Percentiles rank a stretch among this genome's conserved stretches.
These are phyloP conservation scores for Leccinum imitatum DNA, from an alignment of 768 basidiomycete species.

Conservation along the genomic window DNA sequence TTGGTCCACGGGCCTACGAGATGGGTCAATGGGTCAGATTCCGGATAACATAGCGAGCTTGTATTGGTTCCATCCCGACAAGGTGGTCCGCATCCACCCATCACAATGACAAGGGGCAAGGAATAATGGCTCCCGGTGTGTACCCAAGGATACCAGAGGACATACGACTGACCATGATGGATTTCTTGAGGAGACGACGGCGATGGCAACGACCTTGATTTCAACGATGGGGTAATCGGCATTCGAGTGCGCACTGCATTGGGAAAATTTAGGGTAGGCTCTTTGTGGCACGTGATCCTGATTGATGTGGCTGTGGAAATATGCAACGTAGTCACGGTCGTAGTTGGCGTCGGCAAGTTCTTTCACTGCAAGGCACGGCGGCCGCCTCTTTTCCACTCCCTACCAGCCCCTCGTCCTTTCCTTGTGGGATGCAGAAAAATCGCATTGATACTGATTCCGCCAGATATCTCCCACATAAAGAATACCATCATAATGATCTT, in stretches of 20 bases:
- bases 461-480: slow-evolving; percentile 20
- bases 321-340: not conserved
- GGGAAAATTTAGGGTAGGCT: slow-evolving; percentile 27
- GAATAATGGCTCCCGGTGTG: not conserved
- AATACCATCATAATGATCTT: slow-evolving; percentile 18
- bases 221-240: slow-evolving; percentile 14
- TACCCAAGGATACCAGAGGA: not conserved
- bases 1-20: slow-evolving; percentile 90
- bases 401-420: not conserved
- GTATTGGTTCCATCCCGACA: slow-evolving; percentile 21
- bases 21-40: slow-evolving; percentile 20
- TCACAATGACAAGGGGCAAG: slow-evolving; percentile 1
- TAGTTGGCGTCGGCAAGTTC: not conserved
- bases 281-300: slow-evolving; percentile 21
- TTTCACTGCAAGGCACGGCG: not conserved
- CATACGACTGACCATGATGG: slow-evolving; percentile 33
- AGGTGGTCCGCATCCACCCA: slow-evolving; percentile 29
- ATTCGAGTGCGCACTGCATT: not conserved
- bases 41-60: not conserved
- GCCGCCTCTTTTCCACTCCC: not conserved
- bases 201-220: slow-evolving; percentile 24
- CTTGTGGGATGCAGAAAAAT: slow-evolving; percentile 25
- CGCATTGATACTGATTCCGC: slow-evolving; percentile 4
- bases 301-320: slow-evolving; percentile 13
- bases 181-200: slow-evolving; percentile 28